phyloP scores from a whole-genome alignment of 192 early-diverging fungal genomes.

The Allomyces macrogynus region DNA sequence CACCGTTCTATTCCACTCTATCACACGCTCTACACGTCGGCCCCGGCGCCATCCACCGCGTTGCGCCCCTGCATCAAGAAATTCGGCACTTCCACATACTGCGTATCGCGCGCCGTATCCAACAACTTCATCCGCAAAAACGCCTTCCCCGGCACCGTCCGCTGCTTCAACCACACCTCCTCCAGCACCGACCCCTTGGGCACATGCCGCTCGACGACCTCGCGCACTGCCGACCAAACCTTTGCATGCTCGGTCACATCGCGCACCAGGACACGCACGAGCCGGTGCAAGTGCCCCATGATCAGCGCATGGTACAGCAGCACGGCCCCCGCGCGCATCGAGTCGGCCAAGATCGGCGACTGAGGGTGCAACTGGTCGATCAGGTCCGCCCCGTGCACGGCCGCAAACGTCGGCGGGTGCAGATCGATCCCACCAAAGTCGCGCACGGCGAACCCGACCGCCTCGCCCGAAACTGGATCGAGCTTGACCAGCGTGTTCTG shows the following conservation, averaged over 20 bases:
- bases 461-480: no score
- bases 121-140: slow-evolving; percentile 41
- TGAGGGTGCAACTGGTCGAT: slow-evolving; percentile 6
- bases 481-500: slow-evolving; percentile 40
- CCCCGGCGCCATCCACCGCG: no score
- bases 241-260: slow-evolving; percentile 32
- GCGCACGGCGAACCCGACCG: slow-evolving; percentile 37
- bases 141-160: slow-evolving; percentile 29
- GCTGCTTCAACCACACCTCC: slow-evolving; percentile 19
- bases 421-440: slow-evolving; percentile 50
- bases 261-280: slow-evolving; percentile 27
- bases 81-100: no score
- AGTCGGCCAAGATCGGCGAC: background rate
- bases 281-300: slow-evolving; percentile 32
- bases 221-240: slow-evolving; percentile 36
- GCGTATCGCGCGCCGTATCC: no score
- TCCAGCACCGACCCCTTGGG: slow-evolving; percentile 21
- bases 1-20: no score
- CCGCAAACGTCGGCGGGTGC: slow-evolving; percentile 24
- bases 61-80: no score
- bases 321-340: slow-evolving; percentile 23
- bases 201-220: slow-evolving; percentile 20
- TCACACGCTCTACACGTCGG: no score
- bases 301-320: slow-evolving; percentile 42
- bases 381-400: slow-evolving; percentile 23